These are phyloP conservation scores for Aspergillus felis DNA, from an alignment of 2,329 filamentous ascomycete genomes.

Conservation along the genomic window DNA sequence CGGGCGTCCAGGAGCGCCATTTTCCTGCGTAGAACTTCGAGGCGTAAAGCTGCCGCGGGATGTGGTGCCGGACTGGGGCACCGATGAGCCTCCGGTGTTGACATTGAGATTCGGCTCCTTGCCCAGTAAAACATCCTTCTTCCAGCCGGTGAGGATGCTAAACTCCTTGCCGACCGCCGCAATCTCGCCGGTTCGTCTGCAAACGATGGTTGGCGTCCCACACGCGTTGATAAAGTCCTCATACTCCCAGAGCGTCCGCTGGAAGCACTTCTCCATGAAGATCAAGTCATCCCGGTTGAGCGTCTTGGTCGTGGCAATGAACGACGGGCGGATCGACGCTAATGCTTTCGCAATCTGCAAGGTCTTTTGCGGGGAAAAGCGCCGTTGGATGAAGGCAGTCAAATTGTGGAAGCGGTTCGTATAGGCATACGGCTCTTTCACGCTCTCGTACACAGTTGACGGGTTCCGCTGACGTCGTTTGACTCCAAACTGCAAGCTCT, in stretches of 20 bases:
- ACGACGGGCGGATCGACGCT: slow-evolving; percentile 83
- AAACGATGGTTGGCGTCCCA: slow-evolving; percentile 87
- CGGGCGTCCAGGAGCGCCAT: slow-evolving; percentile 45
- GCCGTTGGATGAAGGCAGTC: slow-evolving; percentile 71
- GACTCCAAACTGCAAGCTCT: slow-evolving; percentile 30
- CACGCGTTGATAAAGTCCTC: slow-evolving; percentile 87
- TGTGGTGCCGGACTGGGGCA: slow-evolving; percentile 36
- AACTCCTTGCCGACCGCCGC: slow-evolving; percentile 96
- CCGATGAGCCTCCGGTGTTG: slow-evolving; percentile 60
- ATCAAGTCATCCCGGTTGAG: slow-evolving; percentile 83
- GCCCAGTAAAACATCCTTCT: slow-evolving; percentile 80
- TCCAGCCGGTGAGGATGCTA: slow-evolving; percentile 92
- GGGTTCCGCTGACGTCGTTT: slow-evolving; percentile 65
- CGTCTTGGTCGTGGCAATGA: slow-evolving; percentile 88
- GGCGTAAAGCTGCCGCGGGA: slow-evolving; percentile 49
- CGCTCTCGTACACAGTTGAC: slow-evolving; percentile 79
- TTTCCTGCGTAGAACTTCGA: slow-evolving; percentile 36
- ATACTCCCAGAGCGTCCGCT: slow-evolving; percentile 86
- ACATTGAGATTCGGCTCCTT: slow-evolving; percentile 84
- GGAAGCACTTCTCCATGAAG: slow-evolving; percentile 97
- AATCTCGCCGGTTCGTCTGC: slow-evolving; percentile 88
- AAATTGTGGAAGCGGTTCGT: slow-evolving; percentile 86
- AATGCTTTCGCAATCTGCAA: slow-evolving; percentile 82
- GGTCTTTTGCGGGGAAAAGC: slow-evolving; percentile 73
- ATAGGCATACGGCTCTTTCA: slow-evolving; percentile 89